Conservation (phyloP, 768 basidiomycete species). For the Pleurotus pulmonarius region DNA sequence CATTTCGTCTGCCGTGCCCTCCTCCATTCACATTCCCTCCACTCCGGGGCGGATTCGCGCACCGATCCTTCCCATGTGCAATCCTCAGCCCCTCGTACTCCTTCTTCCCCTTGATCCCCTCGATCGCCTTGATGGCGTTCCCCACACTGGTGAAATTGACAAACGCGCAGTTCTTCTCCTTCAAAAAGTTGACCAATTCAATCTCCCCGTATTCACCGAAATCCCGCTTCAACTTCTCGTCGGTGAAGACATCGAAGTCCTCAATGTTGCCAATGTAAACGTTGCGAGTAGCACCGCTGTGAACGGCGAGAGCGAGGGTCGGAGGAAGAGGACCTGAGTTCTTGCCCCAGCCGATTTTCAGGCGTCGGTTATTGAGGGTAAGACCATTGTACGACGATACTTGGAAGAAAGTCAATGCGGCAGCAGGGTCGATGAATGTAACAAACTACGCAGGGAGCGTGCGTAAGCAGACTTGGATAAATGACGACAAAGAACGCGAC, state of each 20-base stretch:
- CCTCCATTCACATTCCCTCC: constrained; percentile 66
- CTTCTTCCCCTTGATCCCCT: constrained; percentile 86
- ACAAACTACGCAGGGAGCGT: constrained; percentile 62
- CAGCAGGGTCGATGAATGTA: constrained; percentile 91
- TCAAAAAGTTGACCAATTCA: constrained; percentile 93
- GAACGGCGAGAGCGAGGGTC: constrained; percentile 81
- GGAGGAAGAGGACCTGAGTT: constrained; percentile 85
- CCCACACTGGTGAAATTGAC: constrained; percentile 94
- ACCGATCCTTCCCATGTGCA: constrained; percentile 93
- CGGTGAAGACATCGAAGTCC: constrained; percentile 89
- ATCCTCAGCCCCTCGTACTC: constrained; percentile 90
- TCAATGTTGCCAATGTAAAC: constrained; percentile 96
- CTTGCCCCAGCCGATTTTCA: constrained; percentile 99
- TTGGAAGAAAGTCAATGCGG: constrained; percentile 93
- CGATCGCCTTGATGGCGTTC: constrained; percentile 98
- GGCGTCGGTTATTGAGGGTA: constrained; percentile 86
- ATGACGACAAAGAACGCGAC: constrained; percentile 23
- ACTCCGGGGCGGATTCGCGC: constrained; percentile 81
- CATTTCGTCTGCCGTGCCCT: constrained; percentile 43
- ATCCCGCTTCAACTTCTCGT: constrained; percentile 87
- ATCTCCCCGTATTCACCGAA: constrained; percentile 97
- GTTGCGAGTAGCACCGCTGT: constrained; percentile 91
- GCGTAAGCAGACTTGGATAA: constrained; percentile 3
- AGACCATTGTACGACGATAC: constrained; percentile 87
- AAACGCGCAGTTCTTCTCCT: constrained; percentile 96